Evolutionary conservation across 2,329 filamentous ascomycete genomes (phyloP), one percentile per base, ranked within the genome.

Genomic region (Neofusicoccum ribis): DNA sequence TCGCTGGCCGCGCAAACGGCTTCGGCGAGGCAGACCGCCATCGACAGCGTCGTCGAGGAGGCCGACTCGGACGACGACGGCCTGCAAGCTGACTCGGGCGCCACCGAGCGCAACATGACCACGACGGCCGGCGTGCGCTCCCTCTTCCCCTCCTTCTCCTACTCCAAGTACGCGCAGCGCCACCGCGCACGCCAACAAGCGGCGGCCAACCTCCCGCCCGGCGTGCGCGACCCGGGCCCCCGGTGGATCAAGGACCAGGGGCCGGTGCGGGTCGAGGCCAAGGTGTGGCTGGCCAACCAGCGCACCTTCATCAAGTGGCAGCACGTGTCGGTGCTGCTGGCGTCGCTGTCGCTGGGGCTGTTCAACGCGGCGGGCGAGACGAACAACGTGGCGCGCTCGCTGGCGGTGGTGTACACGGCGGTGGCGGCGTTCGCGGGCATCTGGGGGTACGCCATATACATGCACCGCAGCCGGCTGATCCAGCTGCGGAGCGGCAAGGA

Each of bases 301-400:
- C 90, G 95, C 67, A 99, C 95, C 0, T 99, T 97, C 76, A 89
- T 99, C 78, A 98, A 97, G 79, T 99, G 95, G 95, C 92, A 98
- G 82, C 93, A 98, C 77, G 93, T 99, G 72, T 90, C 88, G 67
- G 88, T 99, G 56, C 84, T 99, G 14, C 88, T 99, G 27, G 93
- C 93, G 43, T 89, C 89, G 23, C 80, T 99, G 36, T 91, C 92
- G 0, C 82, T 99, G 12, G 91, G 90, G 23, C 81, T 99, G 34
- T 97, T 94, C 80, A 94, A 96, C 71, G 92, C 94, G 0, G 93
- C 93, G 0, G 91, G 91, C 6, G 82, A 89, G 70, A 73, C 83
- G 65, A 92, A 96, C 76, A 82, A 83, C n/a, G 78, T 97, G 37
- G 93, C 92, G 0, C 85, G 91, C 70, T 81, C 83, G 43, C 87